Evolutionary conservation across 768 basidiomycete genomes (phyloP).

Genomic region (Lactifluus rugatus): DNA sequence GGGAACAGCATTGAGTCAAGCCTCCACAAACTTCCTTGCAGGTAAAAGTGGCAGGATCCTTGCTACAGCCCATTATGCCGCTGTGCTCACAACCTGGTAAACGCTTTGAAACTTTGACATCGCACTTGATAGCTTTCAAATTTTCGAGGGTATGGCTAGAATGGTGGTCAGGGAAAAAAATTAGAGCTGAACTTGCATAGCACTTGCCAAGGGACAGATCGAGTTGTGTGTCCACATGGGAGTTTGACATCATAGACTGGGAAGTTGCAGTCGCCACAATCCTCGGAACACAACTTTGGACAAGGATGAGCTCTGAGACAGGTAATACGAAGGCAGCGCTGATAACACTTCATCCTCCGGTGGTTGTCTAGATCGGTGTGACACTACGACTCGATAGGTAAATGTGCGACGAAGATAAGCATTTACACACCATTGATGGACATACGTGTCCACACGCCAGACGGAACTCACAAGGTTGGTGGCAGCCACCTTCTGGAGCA

Average conservation of each 20-base stretch:
- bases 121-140: conserved; percentile 22
- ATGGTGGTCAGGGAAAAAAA: background rate
- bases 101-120: conserved; percentile 20
- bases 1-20: conserved; percentile 24
- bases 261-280: conserved; percentile 25
- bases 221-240: conserved; percentile 24
- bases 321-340: conserved; percentile 20
- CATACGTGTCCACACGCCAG: conserved; percentile 28
- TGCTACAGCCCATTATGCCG: conserved; percentile 16
- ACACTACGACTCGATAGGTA: conserved; percentile 8
- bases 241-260: conserved; percentile 21
- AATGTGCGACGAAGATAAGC: background rate
- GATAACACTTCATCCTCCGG: conserved; percentile 20
- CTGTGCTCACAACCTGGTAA: conserved; percentile 28
- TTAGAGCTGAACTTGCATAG: background rate
- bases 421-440: conserved; percentile 21
- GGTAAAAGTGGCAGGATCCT: conserved; percentile 13
- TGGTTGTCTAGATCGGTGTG: conserved; percentile 22
- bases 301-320: conserved; percentile 25
- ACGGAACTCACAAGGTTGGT: conserved; percentile 23
- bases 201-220: conserved; percentile 25
- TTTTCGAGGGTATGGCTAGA: conserved; percentile 24
- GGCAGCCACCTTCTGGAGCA: conserved; percentile 26
- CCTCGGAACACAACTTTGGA: conserved; percentile 22
- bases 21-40: conserved; percentile 25